These are phyloP conservation scores for Backusella australiensis DNA, from an alignment of 192 early-diverging fungal species.

Conservation along the genomic window DNA sequence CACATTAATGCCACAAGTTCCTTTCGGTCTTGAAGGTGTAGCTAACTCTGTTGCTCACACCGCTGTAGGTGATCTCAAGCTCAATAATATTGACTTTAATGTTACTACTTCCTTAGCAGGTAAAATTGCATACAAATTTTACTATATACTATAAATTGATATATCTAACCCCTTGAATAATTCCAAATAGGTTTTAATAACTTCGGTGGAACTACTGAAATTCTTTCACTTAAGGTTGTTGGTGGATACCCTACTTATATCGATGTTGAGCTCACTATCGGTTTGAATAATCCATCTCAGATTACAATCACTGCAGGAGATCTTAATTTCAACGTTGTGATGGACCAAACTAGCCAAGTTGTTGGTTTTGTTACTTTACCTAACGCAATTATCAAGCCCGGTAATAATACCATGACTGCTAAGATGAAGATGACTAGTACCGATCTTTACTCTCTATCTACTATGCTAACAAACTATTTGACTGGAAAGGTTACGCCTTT, in stretches of 20 bases:
- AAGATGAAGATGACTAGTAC: conserved; percentile 37
- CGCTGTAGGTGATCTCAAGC: conserved; percentile 35
- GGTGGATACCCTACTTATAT: conserved; percentile 40
- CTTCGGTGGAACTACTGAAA: conserved; percentile 22
- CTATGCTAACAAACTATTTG: conserved; percentile 42
- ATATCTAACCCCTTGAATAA: not conserved
- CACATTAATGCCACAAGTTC: conserved; percentile 16
- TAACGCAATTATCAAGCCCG: conserved; percentile 44
- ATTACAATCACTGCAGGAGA: conserved; percentile 51
- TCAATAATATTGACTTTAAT: conserved; percentile 41
- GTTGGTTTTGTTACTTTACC: conserved; percentile 43
- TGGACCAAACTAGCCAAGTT: conserved; percentile 15
- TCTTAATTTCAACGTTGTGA: conserved; percentile 35
- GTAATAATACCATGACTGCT: conserved; percentile 40
- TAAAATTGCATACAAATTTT: not conserved
- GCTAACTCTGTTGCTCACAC: conserved; percentile 29
- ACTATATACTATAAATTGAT: not conserved
- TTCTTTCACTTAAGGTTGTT: conserved; percentile 19
- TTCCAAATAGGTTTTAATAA: conserved; percentile 19
- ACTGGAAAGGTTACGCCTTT: conserved; percentile 34
- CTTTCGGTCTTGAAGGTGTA: conserved; percentile 24
- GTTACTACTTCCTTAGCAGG: conserved; percentile 37
- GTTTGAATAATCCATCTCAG: conserved; percentile 50
- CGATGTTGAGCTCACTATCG: conserved; percentile 39
- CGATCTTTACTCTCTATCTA: conserved; percentile 26